Conservation (phyloP, 176 grass and related monocot genomes). For the Aegilops longissima region DNA sequence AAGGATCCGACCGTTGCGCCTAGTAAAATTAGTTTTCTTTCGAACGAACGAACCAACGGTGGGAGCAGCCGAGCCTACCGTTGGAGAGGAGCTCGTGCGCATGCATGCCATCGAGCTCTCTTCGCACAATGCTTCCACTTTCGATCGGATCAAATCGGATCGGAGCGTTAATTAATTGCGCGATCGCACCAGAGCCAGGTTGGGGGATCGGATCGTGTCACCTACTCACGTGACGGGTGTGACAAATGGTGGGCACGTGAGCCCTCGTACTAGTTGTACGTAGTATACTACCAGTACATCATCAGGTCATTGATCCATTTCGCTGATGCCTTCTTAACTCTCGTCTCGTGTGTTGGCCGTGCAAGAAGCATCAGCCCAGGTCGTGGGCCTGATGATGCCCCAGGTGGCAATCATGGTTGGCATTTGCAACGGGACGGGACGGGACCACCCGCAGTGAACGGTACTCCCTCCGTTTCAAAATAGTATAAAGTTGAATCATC, state of each 20-base stretch:
- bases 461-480: neutral
- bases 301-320: neutral
- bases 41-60: neutral
- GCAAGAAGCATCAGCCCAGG: neutral
- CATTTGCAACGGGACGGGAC: neutral
- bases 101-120: neutral
- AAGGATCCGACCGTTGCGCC: slow-evolving; percentile 22
- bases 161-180: neutral
- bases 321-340: neutral
- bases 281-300: neutral
- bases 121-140: neutral
- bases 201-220: neutral
- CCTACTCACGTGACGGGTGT: slow-evolving; percentile 13
- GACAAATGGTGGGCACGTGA: neutral
- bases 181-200: neutral
- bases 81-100: neutral
- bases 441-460: neutral
- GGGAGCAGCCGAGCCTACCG: slow-evolving; percentile 5
- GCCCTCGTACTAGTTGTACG: neutral
- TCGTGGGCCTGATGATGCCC: neutral
- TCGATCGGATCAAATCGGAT: slow-evolving; percentile 1
- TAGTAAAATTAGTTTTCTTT: neutral
- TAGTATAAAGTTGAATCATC: too few species aligned
- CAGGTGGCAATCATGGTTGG: neutral
- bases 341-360: neutral